These are phyloP conservation scores for Phoma sp. DNA, from an alignment of 2,329 filamentous ascomycete species.

Conservation along the genomic window DNA sequence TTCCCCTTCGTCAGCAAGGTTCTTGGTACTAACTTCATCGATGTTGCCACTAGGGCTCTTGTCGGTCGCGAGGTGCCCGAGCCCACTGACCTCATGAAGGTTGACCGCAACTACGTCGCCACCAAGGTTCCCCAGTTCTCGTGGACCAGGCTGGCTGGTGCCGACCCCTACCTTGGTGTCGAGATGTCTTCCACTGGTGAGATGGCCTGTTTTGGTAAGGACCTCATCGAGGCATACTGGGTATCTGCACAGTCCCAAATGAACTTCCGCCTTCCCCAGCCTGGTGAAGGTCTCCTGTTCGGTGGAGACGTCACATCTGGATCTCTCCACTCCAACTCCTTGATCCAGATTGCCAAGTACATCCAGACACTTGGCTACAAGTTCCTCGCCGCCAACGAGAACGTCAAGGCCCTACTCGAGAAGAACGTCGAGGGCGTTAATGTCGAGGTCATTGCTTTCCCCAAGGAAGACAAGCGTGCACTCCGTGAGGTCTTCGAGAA, in stretches of 20 bases:
- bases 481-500: constrained; percentile 95
- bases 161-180: constrained; percentile 95
- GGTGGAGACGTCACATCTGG: constrained; percentile 75
- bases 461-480: constrained; percentile 92
- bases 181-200: constrained; percentile 98
- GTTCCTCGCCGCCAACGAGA: constrained; percentile 81
- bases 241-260: constrained; percentile 93
- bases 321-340: constrained; percentile 61
- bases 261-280: constrained; percentile 98
- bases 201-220: constrained; percentile 97
- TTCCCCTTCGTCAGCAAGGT: constrained; percentile 99
- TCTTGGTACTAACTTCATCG: constrained; percentile 94
- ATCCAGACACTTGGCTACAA: constrained; percentile 91
- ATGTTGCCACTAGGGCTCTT: constrained; percentile 90
- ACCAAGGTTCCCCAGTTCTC: constrained; percentile 99
- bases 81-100: constrained; percentile 84
- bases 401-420: constrained; percentile 86
- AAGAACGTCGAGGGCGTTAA: constrained; percentile 69
- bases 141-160: constrained; percentile 96
- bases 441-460: constrained; percentile 95
- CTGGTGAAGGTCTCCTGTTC: constrained; percentile 93
- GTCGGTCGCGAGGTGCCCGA: constrained; percentile 84
- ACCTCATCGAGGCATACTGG: constrained; percentile 98
- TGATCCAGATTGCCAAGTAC: constrained; percentile 84
- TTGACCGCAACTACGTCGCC: constrained; percentile 89